These are phyloP conservation scores for Trichoderma brevicompactum DNA, from an alignment of 2,329 filamentous ascomycete genomes.

Conservation along the genomic window DNA sequence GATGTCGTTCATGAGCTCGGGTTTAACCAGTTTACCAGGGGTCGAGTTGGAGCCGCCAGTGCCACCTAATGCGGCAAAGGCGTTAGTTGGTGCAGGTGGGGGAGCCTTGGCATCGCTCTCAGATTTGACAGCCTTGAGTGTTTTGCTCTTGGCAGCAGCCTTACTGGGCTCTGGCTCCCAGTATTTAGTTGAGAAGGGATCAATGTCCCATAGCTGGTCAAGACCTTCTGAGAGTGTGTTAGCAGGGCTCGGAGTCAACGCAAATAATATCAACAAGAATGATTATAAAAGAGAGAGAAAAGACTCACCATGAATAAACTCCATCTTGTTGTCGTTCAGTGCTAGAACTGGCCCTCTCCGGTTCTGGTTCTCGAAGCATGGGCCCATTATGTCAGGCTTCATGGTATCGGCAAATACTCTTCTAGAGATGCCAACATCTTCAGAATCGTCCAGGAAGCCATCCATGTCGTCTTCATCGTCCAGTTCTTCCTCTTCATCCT, in stretches of 20 bases:
- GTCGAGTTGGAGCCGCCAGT: slow-evolving; percentile 30
- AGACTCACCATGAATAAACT: slow-evolving; percentile 70
- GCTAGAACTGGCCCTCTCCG: slow-evolving; percentile 54
- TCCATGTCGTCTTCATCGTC: slow-evolving; percentile 86
- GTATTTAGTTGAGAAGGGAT: slow-evolving; percentile 83
- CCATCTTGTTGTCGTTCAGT: slow-evolving; percentile 68
- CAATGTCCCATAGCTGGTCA: slow-evolving; percentile 62
- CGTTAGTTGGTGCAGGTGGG: slow-evolving; percentile 42
- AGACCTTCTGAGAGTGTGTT: slow-evolving; percentile 48
- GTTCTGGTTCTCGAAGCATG: slow-evolving; percentile 76
- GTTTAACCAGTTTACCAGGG: slow-evolving; percentile 42
- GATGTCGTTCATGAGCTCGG: slow-evolving; percentile 48
- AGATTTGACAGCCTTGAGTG: slow-evolving; percentile 13
- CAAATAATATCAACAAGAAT: too few relatives aligned
- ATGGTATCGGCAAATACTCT: slow-evolving; percentile 69
- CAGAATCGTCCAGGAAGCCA: slow-evolving; percentile 86
- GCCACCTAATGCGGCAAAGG: slow-evolving; percentile 44
- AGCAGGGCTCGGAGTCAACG: too few relatives aligned
- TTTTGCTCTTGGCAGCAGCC: slow-evolving; percentile 28
- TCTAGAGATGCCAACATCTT: slow-evolving; percentile 63
- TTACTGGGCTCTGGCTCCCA: slow-evolving; percentile 61
- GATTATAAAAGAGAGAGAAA: background rate
- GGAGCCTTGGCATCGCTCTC: slow-evolving; percentile 40
- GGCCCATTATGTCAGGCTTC: slow-evolving; percentile 75
- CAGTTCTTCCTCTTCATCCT: slow-evolving; percentile 69